A percentile compares a stretch with the other conserved stretches of the same genome.
These are phyloP conservation scores for Botrytis fragariae DNA, from an alignment of 2,329 filamentous ascomycete species.

Conservation along the genomic window DNA sequence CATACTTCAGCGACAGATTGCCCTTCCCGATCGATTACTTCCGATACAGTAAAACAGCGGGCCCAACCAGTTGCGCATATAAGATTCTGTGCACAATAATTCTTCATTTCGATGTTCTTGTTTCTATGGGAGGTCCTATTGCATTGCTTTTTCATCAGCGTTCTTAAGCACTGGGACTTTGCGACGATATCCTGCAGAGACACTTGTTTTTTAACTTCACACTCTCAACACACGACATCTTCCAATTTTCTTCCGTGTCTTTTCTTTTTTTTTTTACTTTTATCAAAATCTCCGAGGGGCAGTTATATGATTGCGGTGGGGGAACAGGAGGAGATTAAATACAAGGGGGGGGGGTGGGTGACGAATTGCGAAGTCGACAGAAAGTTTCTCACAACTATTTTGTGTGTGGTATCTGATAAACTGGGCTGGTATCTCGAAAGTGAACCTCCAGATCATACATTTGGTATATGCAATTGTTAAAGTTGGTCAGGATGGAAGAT, in stretches of 20 bases:
- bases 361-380: conserved; percentile 25
- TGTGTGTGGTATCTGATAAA: conserved; percentile 20
- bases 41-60: conserved; percentile 26
- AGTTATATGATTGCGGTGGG: conserved; percentile 24
- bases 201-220: conserved; percentile 33
- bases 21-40: conserved; percentile 36
- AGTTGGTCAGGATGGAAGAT: conserved; percentile 19
- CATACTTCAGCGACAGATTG: conserved; percentile 38
- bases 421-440: conserved; percentile 15
- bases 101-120: conserved; percentile 40
- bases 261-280: conserved; percentile 31
- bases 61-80: conserved; percentile 33
- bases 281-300: conserved; percentile 33
- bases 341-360: conserved; percentile 28
- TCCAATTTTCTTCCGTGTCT: conserved; percentile 29
- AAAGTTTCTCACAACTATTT: conserved; percentile 28
- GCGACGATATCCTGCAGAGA: conserved; percentile 40
- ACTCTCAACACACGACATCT: conserved; percentile 21
- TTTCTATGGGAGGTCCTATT: conserved; percentile 39
- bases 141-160: conserved; percentile 39
- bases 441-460: conserved; percentile 34
- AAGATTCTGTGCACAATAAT: conserved; percentile 46
- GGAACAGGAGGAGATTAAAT: background rate
- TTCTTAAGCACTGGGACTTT: conserved; percentile 37
- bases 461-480: conserved; percentile 23